A percentile compares a stretch with the other conserved stretches of the same genome.
Conservation (phyloP, 495 filamentous ascomycete genomes). For the Immersiella caudata region DNA sequence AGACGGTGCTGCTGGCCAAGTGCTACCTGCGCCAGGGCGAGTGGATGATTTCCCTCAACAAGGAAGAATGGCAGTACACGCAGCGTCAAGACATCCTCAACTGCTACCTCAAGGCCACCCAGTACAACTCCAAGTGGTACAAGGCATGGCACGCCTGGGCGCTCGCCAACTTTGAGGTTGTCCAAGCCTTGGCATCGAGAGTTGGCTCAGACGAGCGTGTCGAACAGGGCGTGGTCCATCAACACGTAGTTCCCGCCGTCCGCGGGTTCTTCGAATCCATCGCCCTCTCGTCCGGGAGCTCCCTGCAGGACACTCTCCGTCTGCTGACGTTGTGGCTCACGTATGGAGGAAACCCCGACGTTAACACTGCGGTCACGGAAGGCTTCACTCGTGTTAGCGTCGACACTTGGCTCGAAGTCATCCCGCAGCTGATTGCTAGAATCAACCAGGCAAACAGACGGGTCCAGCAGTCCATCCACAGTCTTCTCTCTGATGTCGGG, state of each 20-base stretch:
- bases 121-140: constrained; percentile 91
- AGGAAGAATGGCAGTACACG: constrained; percentile 82
- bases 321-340: constrained; percentile 95
- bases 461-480: constrained; percentile 87
- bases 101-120: constrained; percentile 86
- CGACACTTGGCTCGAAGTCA: constrained; percentile 97
- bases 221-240: constrained; percentile 59
- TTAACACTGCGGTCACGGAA: constrained; percentile 83
- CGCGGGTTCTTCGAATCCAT: constrained; percentile 96
- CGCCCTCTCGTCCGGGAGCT: constrained; percentile 83
- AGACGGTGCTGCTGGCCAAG: constrained; percentile 82
- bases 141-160: constrained; percentile 99
- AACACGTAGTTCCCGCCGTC: constrained; percentile 92
- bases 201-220: constrained; percentile 63
- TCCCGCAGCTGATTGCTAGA: constrained; percentile 93
- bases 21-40: constrained; percentile 95
- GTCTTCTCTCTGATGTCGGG: constrained; percentile 86
- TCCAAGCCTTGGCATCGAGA: constrained; percentile 70
- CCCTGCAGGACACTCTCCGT: constrained; percentile 90
- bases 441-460: constrained; percentile 92
- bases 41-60: constrained; percentile 83
- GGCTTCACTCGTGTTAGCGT: constrained; percentile 89
- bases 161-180: constrained; percentile 97
- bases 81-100: constrained; percentile 76
- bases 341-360: constrained; percentile 84